Evolutionary conservation across 2,329 filamentous ascomycete genomes (phyloP), one percentile per base, ranked within the genome.

Genomic region (Pseudocercospora fijiensis): DNA sequence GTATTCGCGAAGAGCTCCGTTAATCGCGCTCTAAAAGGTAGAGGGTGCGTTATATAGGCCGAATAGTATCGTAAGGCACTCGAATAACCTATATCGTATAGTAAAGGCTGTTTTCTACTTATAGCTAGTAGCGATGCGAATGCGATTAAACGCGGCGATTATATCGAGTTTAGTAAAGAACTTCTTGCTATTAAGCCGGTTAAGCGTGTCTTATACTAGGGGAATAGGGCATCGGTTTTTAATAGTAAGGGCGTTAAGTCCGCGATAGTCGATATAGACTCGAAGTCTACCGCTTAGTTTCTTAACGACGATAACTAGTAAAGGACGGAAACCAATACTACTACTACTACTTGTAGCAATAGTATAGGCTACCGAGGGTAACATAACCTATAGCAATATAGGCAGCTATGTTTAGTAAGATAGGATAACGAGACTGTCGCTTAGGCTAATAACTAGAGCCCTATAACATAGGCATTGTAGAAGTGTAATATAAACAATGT

Each of bases 241-340:
- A 24, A 71, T 64, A 9, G 47, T 75, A 20, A 74, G 63, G 0
- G 52, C 60, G 55, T 76, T 76, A 9, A 77, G 56, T 18, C 37
- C 27, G 47, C 51, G 13, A 51, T 74, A 77, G 55, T 77, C 53
- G 16, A 76, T 52, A 65, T 63, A 74, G 18, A 75, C 56, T 13
- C 61, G 51, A 43, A 75, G 60, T 3, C 60, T 33, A n/a, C 60
- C 30, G 28, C 43, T 30, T 27, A 41, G 55, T 49, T 60, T 62
- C 20, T 37, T 41, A 27, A 65, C 24, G 11, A 65, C 62, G 28
- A 65, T 18, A 20, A 65, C 33, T 41, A 33, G 60, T n/a, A n/a
- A n/a, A n/a, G n/a, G n/a, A n/a, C n/a, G n/a, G n/a, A n/a, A n/a
- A n/a, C n/a, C n/a, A n/a, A n/a, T n/a, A n/a, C n/a, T n/a, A n/a